Percentiles rank a stretch among this genome's conserved stretches.
phyloP scores from a whole-genome alignment of 345 rosid species.

The Arabidopsis arenosa region DNA sequence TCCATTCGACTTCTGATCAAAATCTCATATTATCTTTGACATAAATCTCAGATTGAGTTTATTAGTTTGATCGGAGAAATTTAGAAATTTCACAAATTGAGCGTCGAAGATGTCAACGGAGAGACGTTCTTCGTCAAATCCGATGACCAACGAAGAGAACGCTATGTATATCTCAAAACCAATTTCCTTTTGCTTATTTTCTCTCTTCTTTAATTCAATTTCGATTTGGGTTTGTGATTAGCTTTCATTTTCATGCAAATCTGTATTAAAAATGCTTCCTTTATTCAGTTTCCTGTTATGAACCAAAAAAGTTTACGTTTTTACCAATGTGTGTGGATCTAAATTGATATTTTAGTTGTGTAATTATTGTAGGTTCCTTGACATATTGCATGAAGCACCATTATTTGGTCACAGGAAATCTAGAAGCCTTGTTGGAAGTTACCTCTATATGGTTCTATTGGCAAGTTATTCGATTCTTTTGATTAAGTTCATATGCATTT shows the following conservation, averaged over 20 bases:
- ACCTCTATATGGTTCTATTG: slow-evolving; percentile 69
- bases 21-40: neutral
- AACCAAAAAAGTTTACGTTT: neutral
- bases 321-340: neutral
- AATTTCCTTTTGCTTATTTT: neutral
- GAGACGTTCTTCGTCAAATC: slow-evolving; percentile 56
- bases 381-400: slow-evolving; percentile 94
- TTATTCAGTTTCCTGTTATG: neutral
- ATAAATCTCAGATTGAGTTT: neutral
- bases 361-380: slow-evolving; percentile 66
- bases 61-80: slow-evolving; percentile 10
- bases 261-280: neutral
- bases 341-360: neutral
- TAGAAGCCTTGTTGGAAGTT: slow-evolving; percentile 73
- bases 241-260: neutral
- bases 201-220: neutral
- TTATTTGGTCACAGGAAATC: slow-evolving; percentile 90
- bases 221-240: slow-evolving; percentile 11
- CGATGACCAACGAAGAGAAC: slow-evolving; percentile 60
- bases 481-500: neutral
- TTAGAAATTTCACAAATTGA: neutral
- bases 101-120: slow-evolving; percentile 57
- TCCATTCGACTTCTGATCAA: slow-evolving; percentile 19
- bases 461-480: slow-evolving; percentile 50
- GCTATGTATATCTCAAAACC: slow-evolving; percentile 51